These are phyloP conservation scores for Daldinia concentrica DNA, from an alignment of 495 filamentous ascomycete genomes.

Conservation along the genomic window DNA sequence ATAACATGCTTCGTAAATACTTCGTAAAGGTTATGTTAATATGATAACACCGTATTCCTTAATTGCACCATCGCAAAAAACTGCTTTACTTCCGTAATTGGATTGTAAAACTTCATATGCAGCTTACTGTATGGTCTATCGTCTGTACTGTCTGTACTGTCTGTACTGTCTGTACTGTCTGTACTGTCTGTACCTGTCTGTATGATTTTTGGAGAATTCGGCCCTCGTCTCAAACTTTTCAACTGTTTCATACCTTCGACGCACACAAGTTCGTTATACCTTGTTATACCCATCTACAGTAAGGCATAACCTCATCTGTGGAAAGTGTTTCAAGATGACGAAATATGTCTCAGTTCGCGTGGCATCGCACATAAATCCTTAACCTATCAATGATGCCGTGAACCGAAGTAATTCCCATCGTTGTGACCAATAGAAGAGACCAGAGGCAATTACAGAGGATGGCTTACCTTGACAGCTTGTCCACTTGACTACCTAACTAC, in stretches of 20 bases:
- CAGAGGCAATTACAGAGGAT: slow-evolving; percentile 17
- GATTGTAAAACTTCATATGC: not conserved
- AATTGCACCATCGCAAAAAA: not conserved
- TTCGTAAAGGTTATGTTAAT: not conserved
- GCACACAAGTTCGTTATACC: not conserved
- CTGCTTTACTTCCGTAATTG: not conserved
- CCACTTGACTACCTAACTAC: not conserved
- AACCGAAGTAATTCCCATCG: slow-evolving; percentile 21
- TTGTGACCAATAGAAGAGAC: slow-evolving; percentile 21
- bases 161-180: not conserved
- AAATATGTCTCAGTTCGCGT: slow-evolving; percentile 35
- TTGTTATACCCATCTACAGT: slow-evolving; percentile 5
- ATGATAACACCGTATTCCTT: not conserved
- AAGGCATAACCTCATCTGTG: slow-evolving; percentile 3
- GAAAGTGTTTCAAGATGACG: slow-evolving; percentile 38
- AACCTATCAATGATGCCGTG: slow-evolving; percentile 36
- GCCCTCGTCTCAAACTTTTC: slow-evolving; percentile 1
- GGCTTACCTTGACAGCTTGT: slow-evolving; percentile 10
- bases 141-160: not conserved
- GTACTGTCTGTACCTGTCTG: not conserved
- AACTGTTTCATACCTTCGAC: slow-evolving; percentile 18
- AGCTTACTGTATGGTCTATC: slow-evolving; percentile 15
- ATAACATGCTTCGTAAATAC: not conserved
- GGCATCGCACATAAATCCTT: slow-evolving; percentile 18
- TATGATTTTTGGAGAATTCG: not conserved